Evolutionary conservation across 2,329 filamentous ascomycete species (phyloP).

Genomic region (Beauveria rudraprayagi): DNA sequence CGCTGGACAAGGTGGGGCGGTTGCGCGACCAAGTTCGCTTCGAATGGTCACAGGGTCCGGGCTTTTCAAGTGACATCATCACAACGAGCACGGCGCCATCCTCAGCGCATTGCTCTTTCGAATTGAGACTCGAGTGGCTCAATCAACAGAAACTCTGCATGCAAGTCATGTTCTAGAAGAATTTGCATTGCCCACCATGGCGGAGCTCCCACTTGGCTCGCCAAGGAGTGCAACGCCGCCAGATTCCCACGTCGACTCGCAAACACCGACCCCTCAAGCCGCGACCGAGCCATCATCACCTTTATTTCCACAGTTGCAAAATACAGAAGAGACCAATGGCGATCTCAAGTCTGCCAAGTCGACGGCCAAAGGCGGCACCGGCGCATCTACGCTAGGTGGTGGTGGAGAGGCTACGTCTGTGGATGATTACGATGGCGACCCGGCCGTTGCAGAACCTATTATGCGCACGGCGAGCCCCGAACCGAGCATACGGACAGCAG

Average conservation of each 20-base stretch:
- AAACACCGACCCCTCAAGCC: not conserved
- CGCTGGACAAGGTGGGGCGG: not conserved
- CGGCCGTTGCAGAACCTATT: constrained; percentile 49
- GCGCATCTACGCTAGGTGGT: constrained; percentile 50
- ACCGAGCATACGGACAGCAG: constrained; percentile 21
- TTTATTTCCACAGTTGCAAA: constrained; percentile 28
- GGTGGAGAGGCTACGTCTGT: constrained; percentile 43
- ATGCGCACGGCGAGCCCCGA: constrained; percentile 47
- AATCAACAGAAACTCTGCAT: not conserved
- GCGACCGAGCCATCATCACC: constrained; percentile 16
- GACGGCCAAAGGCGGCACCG: constrained; percentile 23
- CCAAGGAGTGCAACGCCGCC: not conserved
- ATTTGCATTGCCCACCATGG: not conserved
- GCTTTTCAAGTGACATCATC: not conserved
- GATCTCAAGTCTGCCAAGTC: not conserved
- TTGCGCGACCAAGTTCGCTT: not conserved
- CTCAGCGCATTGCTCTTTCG: not conserved
- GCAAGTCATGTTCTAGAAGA: not conserved
- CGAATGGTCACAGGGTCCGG: not conserved
- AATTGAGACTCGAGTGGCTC: not conserved
- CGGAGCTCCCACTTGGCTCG: not conserved
- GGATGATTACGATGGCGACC: constrained; percentile 51
- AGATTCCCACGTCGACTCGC: not conserved
- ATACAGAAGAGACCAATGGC: constrained; percentile 25
- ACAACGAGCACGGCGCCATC: not conserved